Conservation (phyloP, 2,329 filamentous ascomycete genomes). For the Amphichorda felina region DNA sequence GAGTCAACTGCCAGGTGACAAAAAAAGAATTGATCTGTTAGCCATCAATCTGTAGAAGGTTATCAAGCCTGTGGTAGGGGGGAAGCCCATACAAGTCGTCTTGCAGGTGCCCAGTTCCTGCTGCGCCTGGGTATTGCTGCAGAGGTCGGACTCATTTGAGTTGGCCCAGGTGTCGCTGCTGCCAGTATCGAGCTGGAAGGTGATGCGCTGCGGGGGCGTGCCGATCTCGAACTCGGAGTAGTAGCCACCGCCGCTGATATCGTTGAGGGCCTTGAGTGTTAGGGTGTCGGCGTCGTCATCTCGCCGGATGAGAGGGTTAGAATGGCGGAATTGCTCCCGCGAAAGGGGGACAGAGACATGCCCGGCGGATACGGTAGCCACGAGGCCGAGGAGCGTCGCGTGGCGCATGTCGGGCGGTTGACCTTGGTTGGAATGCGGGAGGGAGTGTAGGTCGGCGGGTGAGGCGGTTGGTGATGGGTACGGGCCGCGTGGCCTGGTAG, state of each 20-base stretch:
- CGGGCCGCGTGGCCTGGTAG: too few relatives aligned
- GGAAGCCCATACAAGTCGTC: constrained; percentile 26
- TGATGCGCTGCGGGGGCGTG: constrained; percentile 42
- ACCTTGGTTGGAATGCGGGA: too few relatives aligned
- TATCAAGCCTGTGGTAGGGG: background rate
- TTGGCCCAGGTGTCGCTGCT: constrained; percentile 36
- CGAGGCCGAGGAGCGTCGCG: constrained; percentile 4
- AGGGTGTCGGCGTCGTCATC: constrained; percentile 11
- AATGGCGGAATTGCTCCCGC: constrained; percentile 4
- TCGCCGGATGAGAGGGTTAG: constrained; percentile 10
- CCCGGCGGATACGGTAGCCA: constrained; percentile 6
- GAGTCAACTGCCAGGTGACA: constrained; percentile 24
- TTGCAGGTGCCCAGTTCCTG: constrained; percentile 25
- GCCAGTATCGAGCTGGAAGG: constrained; percentile 48
- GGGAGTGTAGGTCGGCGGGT: too few relatives aligned
- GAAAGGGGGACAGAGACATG: constrained; percentile 9
- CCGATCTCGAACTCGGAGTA: constrained; percentile 46
- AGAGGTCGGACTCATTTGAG: constrained; percentile 1
- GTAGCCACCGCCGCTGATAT: constrained; percentile 41
- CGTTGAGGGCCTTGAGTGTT: constrained; percentile 33
- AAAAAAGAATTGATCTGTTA: background rate
- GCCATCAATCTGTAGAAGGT: too few relatives aligned
- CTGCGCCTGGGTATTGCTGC: constrained; percentile 7
- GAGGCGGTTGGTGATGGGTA: too few relatives aligned
- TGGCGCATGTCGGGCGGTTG: constrained; percentile 1